A percentile compares a stretch with the other conserved stretches of the same genome.
These are phyloP conservation scores for Erysimum cheiri DNA, from an alignment of 441 rosid genomes.

Conservation along the genomic window DNA sequence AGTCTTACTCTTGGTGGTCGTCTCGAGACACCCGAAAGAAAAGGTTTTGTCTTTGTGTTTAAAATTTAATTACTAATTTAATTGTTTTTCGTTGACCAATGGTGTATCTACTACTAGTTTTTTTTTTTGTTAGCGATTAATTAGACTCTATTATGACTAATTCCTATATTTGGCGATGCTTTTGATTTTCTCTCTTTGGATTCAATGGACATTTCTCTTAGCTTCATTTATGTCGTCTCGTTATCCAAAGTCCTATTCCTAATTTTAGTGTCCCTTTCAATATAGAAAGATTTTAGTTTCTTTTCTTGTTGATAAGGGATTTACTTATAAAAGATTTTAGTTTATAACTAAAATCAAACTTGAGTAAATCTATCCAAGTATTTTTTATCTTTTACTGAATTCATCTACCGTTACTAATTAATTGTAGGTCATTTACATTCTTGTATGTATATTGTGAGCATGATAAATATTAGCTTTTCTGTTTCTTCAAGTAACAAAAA, in stretches of 20 bases:
- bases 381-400: not conserved
- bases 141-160: slow-evolving; percentile 41
- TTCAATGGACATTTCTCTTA: slow-evolving; percentile 36
- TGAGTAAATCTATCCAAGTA: not conserved
- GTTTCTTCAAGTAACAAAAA: not conserved
- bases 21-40: slow-evolving; percentile 47
- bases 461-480: not conserved
- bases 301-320: not conserved
- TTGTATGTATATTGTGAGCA: not conserved
- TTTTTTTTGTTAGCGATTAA: slow-evolving; percentile 22
- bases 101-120: not conserved
- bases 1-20: slow-evolving; percentile 28
- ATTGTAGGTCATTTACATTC: not conserved
- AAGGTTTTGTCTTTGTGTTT: slow-evolving; percentile 39
- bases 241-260: slow-evolving; percentile 28
- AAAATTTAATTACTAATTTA: slow-evolving; percentile 29
- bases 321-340: not conserved
- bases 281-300: not conserved
- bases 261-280: slow-evolving; percentile 12
- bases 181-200: not conserved
- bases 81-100: slow-evolving; percentile 38
- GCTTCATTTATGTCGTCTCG: slow-evolving; percentile 33
- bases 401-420: not conserved
- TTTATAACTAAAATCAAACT: not conserved
- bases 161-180: slow-evolving; percentile 46